phyloP scores from a whole-genome alignment of 768 basidiomycete species.

The Galerina sulciceps region DNA sequence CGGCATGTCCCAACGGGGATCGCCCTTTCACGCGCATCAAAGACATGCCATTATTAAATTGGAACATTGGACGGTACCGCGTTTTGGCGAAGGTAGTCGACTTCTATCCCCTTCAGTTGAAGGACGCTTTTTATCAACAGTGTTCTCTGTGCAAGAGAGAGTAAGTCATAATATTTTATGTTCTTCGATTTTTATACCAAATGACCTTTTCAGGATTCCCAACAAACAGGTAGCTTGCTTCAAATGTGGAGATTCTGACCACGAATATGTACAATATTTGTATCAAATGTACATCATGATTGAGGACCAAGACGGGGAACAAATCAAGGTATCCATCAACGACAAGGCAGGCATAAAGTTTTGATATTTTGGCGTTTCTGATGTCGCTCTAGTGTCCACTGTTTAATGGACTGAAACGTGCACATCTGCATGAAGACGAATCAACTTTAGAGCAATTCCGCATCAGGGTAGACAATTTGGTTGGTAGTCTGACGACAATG shows the following conservation, averaged over 20 bases:
- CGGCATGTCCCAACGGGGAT: background rate
- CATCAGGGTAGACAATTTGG: slow-evolving; percentile 44
- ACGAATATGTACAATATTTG: slow-evolving; percentile 49
- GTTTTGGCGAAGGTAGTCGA: slow-evolving; percentile 56
- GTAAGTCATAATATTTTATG: slow-evolving; percentile 36
- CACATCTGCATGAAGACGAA: slow-evolving; percentile 45
- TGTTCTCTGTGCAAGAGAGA: slow-evolving; percentile 57
- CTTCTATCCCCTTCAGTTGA: slow-evolving; percentile 56
- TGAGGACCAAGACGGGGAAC: slow-evolving; percentile 49
- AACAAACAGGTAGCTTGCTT: slow-evolving; percentile 47
- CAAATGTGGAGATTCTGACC: slow-evolving; percentile 56
- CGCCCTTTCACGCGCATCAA: slow-evolving; percentile 33
- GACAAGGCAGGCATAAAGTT: slow-evolving; percentile 39
- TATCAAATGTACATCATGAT: slow-evolving; percentile 56
- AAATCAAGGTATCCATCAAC: slow-evolving; percentile 51
- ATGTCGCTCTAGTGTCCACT: slow-evolving; percentile 40
- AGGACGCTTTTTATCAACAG: slow-evolving; percentile 48
- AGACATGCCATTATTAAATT: slow-evolving; percentile 35
- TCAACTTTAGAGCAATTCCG: slow-evolving; percentile 40
- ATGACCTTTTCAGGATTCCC: slow-evolving; percentile 42
- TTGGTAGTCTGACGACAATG: slow-evolving; percentile 51
- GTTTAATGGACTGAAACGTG: slow-evolving; percentile 47
- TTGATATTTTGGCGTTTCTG: background rate
- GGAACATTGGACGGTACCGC: slow-evolving; percentile 41
- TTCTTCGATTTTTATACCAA: background rate